Conservation (phyloP, 2,329 filamentous ascomycete genomes). For the Onygenales sp. region DNA sequence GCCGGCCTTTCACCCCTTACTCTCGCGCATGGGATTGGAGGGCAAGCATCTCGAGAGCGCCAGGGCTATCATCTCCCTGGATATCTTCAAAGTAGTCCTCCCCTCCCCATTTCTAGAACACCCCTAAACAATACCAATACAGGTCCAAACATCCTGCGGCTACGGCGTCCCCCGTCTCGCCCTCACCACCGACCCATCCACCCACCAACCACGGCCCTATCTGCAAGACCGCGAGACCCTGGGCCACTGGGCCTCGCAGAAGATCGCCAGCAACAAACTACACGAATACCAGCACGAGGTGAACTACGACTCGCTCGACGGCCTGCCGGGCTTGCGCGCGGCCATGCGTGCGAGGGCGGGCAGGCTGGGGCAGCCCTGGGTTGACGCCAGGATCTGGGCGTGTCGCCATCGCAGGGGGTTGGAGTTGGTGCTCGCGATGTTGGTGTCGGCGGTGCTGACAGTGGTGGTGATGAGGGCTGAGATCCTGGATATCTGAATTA, state of each 20-base stretch:
- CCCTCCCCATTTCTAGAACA: neutral
- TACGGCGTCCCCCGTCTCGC: constrained; percentile 51
- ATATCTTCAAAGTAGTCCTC: constrained; percentile 47
- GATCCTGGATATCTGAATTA: constrained; percentile 3
- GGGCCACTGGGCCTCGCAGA: constrained; percentile 42
- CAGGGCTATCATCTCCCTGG: constrained; percentile 51
- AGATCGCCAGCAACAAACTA: constrained; percentile 41
- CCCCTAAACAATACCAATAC: neutral
- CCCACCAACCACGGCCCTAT: constrained; percentile 14
- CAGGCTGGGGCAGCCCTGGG: constrained; percentile 30
- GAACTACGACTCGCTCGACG: constrained; percentile 50
- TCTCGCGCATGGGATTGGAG: constrained; percentile 37
- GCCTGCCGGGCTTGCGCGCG: constrained; percentile 46
- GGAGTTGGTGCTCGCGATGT: constrained; percentile 13
- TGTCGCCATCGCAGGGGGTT: constrained; percentile 13
- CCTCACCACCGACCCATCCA: constrained; percentile 26
- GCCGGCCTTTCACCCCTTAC: constrained; percentile 36
- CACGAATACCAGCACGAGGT: constrained; percentile 47
- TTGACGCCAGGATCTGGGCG: constrained; percentile 24
- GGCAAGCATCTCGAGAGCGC: constrained; percentile 36
- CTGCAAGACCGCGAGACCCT: constrained; percentile 50
- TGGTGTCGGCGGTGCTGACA: constrained; percentile 12
- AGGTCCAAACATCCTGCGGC: constrained; percentile 57
- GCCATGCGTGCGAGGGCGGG: constrained; percentile 42
- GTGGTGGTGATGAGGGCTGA: constrained; percentile 13